phyloP scores from a whole-genome alignment of 2,329 filamentous ascomycete species.

The Septoria petroselini region DNA sequence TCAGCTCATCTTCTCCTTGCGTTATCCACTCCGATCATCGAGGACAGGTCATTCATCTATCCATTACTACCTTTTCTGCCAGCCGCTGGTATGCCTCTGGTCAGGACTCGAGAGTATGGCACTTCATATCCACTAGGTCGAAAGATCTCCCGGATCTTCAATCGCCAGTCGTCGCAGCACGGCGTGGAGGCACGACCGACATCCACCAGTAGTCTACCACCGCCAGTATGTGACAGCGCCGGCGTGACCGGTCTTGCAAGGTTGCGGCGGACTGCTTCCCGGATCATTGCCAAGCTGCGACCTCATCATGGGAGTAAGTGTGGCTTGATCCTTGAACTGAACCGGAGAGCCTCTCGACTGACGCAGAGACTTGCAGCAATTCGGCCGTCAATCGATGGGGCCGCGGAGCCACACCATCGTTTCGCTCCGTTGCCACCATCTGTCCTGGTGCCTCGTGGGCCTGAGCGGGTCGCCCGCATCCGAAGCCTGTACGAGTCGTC shows the following conservation, averaged over 20 bases:
- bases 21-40: not conserved
- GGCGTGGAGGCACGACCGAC: conserved; percentile 1
- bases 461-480: conserved; percentile 2
- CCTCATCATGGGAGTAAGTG: conserved; percentile 3
- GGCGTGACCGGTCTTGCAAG: conserved; percentile 1
- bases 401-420: conserved; percentile 25
- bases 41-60: not conserved
- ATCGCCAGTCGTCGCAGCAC: conserved; percentile 3
- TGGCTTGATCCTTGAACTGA: too few relatives aligned
- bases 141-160: conserved; percentile 21
- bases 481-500: conserved; percentile 14
- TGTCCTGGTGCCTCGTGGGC: conserved; percentile 13
- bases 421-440: conserved; percentile 24
- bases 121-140: conserved; percentile 3
- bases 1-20: not conserved
- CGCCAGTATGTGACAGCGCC: not conserved
- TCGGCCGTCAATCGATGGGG: conserved; percentile 29
- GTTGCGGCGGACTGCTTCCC: conserved; percentile 24
- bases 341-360: too few relatives aligned
- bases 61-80: not conserved
- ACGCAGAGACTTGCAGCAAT: too few relatives aligned
- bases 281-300: conserved; percentile 8
- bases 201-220: conserved; percentile 11
- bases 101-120: conserved; percentile 6
- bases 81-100: conserved; percentile 15